These are phyloP conservation scores for Hypholoma fasciculare DNA, from an alignment of 768 basidiomycete genomes.

Conservation along the genomic window DNA sequence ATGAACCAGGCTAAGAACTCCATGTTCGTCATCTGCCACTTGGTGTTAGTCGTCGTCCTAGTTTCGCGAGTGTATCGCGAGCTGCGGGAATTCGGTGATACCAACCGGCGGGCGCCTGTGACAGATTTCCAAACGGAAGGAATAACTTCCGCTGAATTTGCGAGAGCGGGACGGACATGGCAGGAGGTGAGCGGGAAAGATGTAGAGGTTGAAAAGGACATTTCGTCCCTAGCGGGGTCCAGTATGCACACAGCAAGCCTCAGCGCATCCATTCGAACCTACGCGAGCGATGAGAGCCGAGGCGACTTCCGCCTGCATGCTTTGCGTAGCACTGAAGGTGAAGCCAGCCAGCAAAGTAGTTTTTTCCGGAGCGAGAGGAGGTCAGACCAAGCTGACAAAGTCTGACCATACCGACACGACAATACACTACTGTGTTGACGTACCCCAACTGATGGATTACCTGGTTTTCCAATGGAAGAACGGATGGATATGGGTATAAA, in stretches of 20 bases:
- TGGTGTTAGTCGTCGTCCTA: constrained; percentile 8
- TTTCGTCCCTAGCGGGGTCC: not conserved
- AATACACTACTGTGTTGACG: not conserved
- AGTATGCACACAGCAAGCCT: not conserved
- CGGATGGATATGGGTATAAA: too few relatives aligned
- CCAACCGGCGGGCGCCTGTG: not conserved
- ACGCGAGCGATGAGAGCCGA: not conserved
- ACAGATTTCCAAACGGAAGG: constrained; percentile 8
- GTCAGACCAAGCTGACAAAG: not conserved
- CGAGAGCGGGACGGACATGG: not conserved
- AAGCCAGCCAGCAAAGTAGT: not conserved
- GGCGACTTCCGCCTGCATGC: constrained; percentile 1
- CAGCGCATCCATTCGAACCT: not conserved
- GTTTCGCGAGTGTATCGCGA: constrained; percentile 9
- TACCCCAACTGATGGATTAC: not conserved
- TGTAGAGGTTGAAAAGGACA: not conserved
- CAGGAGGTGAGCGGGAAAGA: not conserved
- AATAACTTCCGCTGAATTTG: constrained; percentile 5
- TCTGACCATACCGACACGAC: not conserved
- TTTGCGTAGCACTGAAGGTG: not conserved
- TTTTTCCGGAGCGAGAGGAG: not conserved
- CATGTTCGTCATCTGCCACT: constrained; percentile 14
- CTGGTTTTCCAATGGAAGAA: too few relatives aligned
- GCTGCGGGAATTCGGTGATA: constrained; percentile 2
- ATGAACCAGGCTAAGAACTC: not conserved